Conservation (phyloP, 1,139 yeast species). For the Blastobotrys serpentis region DNA sequence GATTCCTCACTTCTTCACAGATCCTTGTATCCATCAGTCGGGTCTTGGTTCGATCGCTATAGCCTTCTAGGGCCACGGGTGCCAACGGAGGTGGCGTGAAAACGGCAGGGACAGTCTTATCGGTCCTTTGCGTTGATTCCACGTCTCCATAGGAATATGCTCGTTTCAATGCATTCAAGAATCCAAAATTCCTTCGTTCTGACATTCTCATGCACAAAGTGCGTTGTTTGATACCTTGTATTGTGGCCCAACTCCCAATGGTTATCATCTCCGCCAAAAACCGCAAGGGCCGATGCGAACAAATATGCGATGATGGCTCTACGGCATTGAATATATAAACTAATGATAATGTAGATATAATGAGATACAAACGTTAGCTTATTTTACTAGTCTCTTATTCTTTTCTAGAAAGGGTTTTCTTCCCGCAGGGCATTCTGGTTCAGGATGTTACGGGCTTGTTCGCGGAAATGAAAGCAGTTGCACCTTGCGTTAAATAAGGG, state of each 20-base stretch:
- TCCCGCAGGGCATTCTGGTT: too few species aligned
- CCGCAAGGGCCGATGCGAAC: too few species aligned
- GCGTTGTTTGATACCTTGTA: background rate
- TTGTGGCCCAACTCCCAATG: background rate
- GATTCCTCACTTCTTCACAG: slow-evolving; percentile 69
- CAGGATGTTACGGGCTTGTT: too few species aligned
- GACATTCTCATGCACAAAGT: background rate
- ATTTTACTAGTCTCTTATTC: too few species aligned
- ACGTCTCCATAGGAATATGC: slow-evolving; percentile 2
- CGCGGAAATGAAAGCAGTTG: background rate
- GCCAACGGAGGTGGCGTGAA: slow-evolving; percentile 44
- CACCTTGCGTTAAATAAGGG: background rate
- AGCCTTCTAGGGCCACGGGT: slow-evolving; percentile 55
- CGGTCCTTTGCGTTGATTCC: background rate
- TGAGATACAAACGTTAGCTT: too few species aligned
- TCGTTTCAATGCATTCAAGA: background rate
- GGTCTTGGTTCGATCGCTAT: slow-evolving; percentile 54
- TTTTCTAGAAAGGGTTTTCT: too few species aligned
- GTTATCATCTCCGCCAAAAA: too few species aligned
- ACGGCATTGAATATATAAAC: too few species aligned
- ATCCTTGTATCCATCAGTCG: slow-evolving; percentile 56
- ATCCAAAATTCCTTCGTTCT: slow-evolving; percentile 8
- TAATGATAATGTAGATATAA: too few species aligned
- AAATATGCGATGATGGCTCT: too few species aligned
- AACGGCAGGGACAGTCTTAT: background rate